Base-by-base conservation (phyloP, 306 rosid genomes). In the Trifolium dubium region DNA sequence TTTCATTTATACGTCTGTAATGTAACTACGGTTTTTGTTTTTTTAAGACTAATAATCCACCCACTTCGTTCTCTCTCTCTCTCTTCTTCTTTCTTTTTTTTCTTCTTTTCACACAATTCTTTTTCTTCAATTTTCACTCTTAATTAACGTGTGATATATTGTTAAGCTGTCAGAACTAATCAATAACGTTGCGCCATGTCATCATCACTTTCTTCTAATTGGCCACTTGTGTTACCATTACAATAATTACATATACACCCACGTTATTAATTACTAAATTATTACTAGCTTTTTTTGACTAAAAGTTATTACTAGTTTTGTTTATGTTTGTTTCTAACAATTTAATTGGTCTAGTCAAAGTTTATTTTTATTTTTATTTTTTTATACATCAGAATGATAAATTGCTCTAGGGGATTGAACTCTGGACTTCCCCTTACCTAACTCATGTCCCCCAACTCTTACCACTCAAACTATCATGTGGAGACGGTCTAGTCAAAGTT, bases 121-220 rank as follows among this genome's bases (percentile, higher is more conserved):
- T 18, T 13, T 44, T 43, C 30, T 10, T 39, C 10, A 51, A 9
- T n/a, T 43, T 54, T 19, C 60, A 40, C 9, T 54, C 8, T 44
- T 44, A 34, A 47, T 65, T 28, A 75, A 75, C 74, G 31, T 10
- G 4, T 17, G 9, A 51, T 51, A 6, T 6, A 29, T 7, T 4
- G 64, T 47, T 65, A 73, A 51, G 31, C 10, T 67, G 82, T 61
- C 82, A 54, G 6, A 4, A 18, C 30, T 62, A 51, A 64, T 82
- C 81, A 77, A 69, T 77, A 34, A 15, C 8, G 0, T 50, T 40
- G 8, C 34, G 81, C 74, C 88, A 71, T 37, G 61, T 84, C 81
- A 77, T 64, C 17, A 4, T 15, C 1, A 55, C 39, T 71, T 37
- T 65, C 9, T 77, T 81, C 61, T 72, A 23, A 77, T 73, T 80